These are phyloP conservation scores for Mycena floridula DNA, from an alignment of 768 basidiomycete genomes.

Conservation along the genomic window DNA sequence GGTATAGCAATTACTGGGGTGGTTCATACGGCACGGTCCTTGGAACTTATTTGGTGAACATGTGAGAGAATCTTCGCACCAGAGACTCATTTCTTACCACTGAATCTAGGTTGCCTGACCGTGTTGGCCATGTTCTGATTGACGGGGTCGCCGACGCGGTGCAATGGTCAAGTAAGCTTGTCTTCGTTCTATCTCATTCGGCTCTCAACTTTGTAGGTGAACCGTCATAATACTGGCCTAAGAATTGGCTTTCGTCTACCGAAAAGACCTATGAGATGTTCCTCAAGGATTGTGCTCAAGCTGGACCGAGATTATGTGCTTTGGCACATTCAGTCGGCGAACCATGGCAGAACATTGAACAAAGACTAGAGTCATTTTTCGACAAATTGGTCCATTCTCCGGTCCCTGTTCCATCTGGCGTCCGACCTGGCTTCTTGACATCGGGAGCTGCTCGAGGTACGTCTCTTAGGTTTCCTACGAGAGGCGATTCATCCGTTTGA, in stretches of 20 bases:
- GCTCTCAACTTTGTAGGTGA: too few relatives aligned
- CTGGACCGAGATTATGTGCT: slow-evolving; percentile 14
- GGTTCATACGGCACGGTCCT: slow-evolving; percentile 18
- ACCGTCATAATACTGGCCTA: slow-evolving; percentile 17
- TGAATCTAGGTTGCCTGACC: slow-evolving; percentile 11
- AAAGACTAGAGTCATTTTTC: slow-evolving; percentile 14
- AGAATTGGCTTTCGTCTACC: slow-evolving; percentile 13
- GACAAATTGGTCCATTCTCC: slow-evolving; percentile 13
- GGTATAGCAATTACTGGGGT: slow-evolving; percentile 15
- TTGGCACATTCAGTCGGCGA: slow-evolving; percentile 9
- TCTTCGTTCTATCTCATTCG: not conserved
- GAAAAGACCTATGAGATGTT: slow-evolving; percentile 17
- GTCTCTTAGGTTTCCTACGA: too few relatives aligned
- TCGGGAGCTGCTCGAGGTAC: slow-evolving; percentile 19
- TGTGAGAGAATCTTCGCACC: slow-evolving; percentile 5
- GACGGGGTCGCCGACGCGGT: slow-evolving; percentile 17
- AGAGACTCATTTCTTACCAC: not conserved
- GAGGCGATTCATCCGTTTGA: too few relatives aligned
- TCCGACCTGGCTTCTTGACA: slow-evolving; percentile 13
- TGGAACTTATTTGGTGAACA: slow-evolving; percentile 19
- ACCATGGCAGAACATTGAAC: slow-evolving; percentile 7
- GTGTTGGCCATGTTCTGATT: slow-evolving; percentile 14
- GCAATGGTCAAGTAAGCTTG: slow-evolving; percentile 15
- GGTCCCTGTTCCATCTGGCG: slow-evolving; percentile 10
- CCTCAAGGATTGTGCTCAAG: slow-evolving; percentile 14